Base-by-base conservation (phyloP, 768 basidiomycete genomes). In the Chalciporus sphaerocephalus region DNA sequence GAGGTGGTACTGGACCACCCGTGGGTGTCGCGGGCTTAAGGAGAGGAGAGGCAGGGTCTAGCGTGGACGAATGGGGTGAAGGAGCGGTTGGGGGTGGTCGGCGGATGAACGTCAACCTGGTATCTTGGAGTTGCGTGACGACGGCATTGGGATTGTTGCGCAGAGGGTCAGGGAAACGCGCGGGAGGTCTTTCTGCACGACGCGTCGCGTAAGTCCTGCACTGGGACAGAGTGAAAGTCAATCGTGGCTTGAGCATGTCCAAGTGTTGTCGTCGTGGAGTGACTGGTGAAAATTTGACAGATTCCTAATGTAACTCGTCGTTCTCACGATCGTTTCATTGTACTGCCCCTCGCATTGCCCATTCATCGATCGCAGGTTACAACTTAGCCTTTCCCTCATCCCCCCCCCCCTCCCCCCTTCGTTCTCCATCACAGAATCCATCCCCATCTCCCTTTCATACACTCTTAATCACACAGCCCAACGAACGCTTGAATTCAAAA, bases 71-170 rank as follows among this genome's bases (percentile, higher is more conserved):
- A 48, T 73, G 70, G 3, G 88, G 87, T 15, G 87, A 74, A 8
- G 85, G 84, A 9, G 82, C 77, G 9, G 84, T 80, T 1, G 89
- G 86, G 0, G 89, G 90, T n/a, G 86, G 86, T 34, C 90, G 82
- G 61, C 88, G 87, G 47, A 92, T 82, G 62, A 92, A 92, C 0
- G 87, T 87, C 44, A 90, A 64, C 48, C 75, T 70, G 46, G 77
- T 75, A 51, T 76, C 78, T 6, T 69, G 64, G 17, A 85, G 64
- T 8, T 66, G 46, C 9, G 73, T 78, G 40, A 81, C 76, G 38
- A 65, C 65, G 28, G 78, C 79, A 30, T 75, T 70, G 30, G 78
- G 70, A 47, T 73, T 76, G 62, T 75, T 73, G 43, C 64, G 47
- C 41, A 85, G 66, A 1, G 83, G 83, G 53, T 85, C 83, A 15